phyloP scores from a whole-genome alignment of 768 basidiomycete genomes.

The Tricholoma furcatifolium region DNA sequence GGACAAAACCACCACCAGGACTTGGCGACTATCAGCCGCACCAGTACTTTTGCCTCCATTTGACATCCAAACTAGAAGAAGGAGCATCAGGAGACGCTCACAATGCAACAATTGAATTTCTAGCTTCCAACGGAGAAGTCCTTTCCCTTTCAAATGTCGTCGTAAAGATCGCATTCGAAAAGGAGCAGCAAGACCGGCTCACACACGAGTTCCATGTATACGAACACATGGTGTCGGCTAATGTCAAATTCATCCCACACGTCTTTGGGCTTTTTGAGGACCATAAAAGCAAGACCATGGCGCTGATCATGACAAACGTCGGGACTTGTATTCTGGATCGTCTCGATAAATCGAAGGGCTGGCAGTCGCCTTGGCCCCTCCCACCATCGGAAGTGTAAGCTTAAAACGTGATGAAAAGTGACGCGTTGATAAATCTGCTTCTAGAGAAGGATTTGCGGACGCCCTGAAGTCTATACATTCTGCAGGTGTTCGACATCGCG shows the following conservation, averaged over 20 bases:
- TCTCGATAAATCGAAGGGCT: not conserved
- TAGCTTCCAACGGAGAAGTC: not conserved
- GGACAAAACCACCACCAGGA: no score
- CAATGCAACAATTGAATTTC: not conserved
- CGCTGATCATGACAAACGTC: slow-evolving; percentile 17
- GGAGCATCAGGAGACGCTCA: not conserved
- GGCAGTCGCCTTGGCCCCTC: not conserved
- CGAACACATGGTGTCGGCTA: slow-evolving; percentile 3
- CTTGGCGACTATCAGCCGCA: not conserved
- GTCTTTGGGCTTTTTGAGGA: slow-evolving; percentile 16
- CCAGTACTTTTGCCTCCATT: not conserved
- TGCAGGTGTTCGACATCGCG: slow-evolving; percentile 21
- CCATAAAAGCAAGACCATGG: slow-evolving; percentile 8
- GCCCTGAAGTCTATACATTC: slow-evolving; percentile 20
- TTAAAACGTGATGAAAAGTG: not conserved
- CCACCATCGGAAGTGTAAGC: not conserved
- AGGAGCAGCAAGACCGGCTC: slow-evolving; percentile 7
- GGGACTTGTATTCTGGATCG: not conserved
- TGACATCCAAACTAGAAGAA: not conserved
- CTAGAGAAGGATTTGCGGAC: not conserved
- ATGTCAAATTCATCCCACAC: slow-evolving; percentile 8
- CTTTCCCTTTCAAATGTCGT: not conserved
- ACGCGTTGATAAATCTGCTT: no score
- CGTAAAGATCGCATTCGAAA: slow-evolving; percentile 15
- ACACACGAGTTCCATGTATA: slow-evolving; percentile 17